These are phyloP conservation scores for Polyplosphaeria fusca DNA, from an alignment of 495 filamentous ascomycete species.

Conservation along the genomic window DNA sequence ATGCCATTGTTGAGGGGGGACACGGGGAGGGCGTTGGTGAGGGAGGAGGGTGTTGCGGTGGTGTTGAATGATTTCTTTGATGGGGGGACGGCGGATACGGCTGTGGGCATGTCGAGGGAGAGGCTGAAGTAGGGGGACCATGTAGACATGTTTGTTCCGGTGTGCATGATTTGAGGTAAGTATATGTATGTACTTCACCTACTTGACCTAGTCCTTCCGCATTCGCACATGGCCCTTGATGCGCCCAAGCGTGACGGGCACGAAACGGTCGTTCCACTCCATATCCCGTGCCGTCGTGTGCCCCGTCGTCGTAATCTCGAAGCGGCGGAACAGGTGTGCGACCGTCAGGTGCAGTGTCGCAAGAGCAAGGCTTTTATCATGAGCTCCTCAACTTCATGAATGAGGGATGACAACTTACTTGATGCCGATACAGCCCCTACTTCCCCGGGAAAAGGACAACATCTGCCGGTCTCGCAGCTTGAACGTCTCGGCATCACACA, in stretches of 20 bases:
- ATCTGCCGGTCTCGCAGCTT: constrained; percentile 1
- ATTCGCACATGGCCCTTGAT: constrained; percentile 1
- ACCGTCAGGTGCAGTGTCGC: constrained; percentile 9
- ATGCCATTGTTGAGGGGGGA: constrained; percentile 50
- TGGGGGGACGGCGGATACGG: constrained; percentile 51
- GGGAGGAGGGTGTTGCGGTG: constrained; percentile 44
- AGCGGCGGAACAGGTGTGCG: constrained; percentile 5
- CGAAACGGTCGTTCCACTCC: constrained; percentile 15
- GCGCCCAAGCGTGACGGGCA: constrained; percentile 5
- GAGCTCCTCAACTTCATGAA: too few species aligned
- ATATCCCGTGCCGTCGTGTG: constrained; percentile 7
- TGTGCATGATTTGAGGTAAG: too few species aligned
- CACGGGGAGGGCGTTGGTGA: constrained; percentile 38
- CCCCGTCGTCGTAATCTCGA: constrained; percentile 1
- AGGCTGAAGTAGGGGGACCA: constrained; percentile 38
- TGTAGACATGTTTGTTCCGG: too few species aligned
- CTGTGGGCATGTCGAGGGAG: constrained; percentile 45
- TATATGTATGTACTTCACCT: too few species aligned
- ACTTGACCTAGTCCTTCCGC: background rate
- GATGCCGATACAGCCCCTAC: constrained; percentile 2
- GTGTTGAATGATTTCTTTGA: constrained; percentile 58
- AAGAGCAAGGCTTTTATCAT: background rate
- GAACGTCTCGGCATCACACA: constrained; percentile 9
- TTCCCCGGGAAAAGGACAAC: constrained; percentile 1
- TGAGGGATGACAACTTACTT: too few species aligned